Conservation (phyloP, 257 asterid species). For the Buddleja alternifolia region DNA sequence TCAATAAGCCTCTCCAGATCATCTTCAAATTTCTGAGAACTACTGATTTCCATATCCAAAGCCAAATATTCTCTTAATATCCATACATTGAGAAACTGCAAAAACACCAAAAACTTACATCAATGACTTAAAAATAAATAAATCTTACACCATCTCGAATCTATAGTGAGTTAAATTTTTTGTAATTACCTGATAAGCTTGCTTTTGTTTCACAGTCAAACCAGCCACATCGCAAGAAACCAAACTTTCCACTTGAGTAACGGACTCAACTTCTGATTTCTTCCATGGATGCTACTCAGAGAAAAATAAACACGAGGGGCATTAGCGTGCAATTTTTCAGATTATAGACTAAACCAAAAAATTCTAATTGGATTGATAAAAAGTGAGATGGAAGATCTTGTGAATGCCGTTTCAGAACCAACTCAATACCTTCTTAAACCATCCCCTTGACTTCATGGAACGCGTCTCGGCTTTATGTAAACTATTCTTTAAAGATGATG, state of each 20-base stretch:
- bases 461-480: constrained; percentile 10
- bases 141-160: not conserved
- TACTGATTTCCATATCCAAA: constrained; percentile 43
- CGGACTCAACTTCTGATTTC: not conserved
- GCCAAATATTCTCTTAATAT: constrained; percentile 59
- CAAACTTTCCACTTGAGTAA: not conserved
- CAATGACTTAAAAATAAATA: not conserved
- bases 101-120: not conserved
- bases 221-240: not conserved
- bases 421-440: constrained; percentile 7
- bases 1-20: constrained; percentile 57
- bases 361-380: not conserved
- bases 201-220: not conserved
- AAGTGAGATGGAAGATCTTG: not conserved
- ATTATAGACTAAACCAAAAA: not conserved
- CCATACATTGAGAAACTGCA: constrained; percentile 60
- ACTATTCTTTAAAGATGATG: constrained; percentile 2
- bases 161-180: not conserved
- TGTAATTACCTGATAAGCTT: constrained; percentile 31
- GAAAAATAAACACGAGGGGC: too few relatives aligned
- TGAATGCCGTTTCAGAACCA: not conserved
- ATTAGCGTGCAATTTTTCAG: not conserved
- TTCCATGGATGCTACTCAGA: too few relatives aligned
- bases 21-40: constrained; percentile 32
- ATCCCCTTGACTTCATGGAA: too few relatives aligned